Conservation (phyloP, 2,329 filamentous ascomycete species). For the Aspergillus udagawae region DNA sequence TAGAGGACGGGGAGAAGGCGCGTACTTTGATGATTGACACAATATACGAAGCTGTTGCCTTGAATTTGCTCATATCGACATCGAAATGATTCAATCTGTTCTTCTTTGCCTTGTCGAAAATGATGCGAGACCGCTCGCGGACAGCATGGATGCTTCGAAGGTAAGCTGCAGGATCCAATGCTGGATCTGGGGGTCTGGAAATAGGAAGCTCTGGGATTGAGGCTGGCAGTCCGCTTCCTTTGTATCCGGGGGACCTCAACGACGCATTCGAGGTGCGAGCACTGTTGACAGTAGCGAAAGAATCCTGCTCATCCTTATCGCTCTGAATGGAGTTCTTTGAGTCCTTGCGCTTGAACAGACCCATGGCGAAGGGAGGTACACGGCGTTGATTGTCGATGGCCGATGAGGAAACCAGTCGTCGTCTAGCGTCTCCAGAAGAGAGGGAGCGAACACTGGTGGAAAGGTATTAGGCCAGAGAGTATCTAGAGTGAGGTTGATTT, state of each 20-base stretch:
- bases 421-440: constrained; percentile 1
- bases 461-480: neutral
- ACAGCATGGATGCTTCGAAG: constrained; percentile 86
- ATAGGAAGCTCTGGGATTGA: constrained; percentile 72
- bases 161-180: constrained; percentile 83
- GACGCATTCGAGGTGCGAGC: constrained; percentile 45
- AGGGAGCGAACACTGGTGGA: neutral
- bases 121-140: constrained; percentile 69
- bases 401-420: constrained; percentile 3
- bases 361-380: constrained; percentile 29
- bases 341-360: constrained; percentile 46
- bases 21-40: constrained; percentile 89
- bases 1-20: neutral
- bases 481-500: neutral
- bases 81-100: constrained; percentile 82
- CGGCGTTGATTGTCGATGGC: constrained; percentile 1
- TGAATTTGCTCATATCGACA: constrained; percentile 80
- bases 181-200: constrained; percentile 79
- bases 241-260: constrained; percentile 48
- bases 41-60: constrained; percentile 78
- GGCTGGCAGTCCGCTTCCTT: constrained; percentile 44
- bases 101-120: constrained; percentile 71
- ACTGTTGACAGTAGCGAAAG: constrained; percentile 39
- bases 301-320: constrained; percentile 39
- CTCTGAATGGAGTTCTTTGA: constrained; percentile 36